Base-by-base conservation (phyloP, 208 protist species). In the Leishmania martiniquensis region DNA sequence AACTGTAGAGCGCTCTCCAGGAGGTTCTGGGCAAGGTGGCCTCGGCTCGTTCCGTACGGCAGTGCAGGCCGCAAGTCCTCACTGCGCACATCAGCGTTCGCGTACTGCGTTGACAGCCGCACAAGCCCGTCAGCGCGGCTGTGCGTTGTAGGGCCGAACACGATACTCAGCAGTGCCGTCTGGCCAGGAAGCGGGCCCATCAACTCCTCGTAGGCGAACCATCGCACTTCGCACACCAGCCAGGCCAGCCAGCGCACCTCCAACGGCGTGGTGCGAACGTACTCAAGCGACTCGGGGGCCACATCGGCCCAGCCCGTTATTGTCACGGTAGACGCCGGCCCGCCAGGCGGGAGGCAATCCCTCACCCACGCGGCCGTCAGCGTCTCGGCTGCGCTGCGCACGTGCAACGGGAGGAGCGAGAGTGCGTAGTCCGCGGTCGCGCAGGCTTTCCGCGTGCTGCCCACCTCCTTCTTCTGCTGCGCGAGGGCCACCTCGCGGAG, bases 1-100 rank as follows among this genome's bases (percentile, higher is more conserved):
- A 88, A 51, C 20, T 57, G 68, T 44, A 84, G 47, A 12, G 84
- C 84, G 32, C 65, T 76, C 37, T 85, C 75, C 74, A 88, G 71
- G 2, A 88, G 77, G 17, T 69, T 67, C 74, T 83, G 77, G 29
- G 81, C 72, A 45, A 85, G 68, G 39, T 69, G 54, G 10, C 60
- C 72, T 6, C 80, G 78, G 34, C 59, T 32, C 13, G 45, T 62
- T 32, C 75, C 63, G 68, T 22, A 29, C 0, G 78, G 78, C 66
- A 83, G 73, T 34, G 65, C 45, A 2, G 78, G 78, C 15, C 22
- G 32, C 44, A 83, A 45, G 67, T 77, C 78, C 73, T 83, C 78
- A 1, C 59, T 63, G 45, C 47, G 72, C 5, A 78, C 57, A 32
- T 78, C 72, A 25, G 75, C 67, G 73, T 72, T 83, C 9, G 78